phyloP scores from a whole-genome alignment of 2,329 filamentous ascomycete genomes.

The Nemania serpens region DNA sequence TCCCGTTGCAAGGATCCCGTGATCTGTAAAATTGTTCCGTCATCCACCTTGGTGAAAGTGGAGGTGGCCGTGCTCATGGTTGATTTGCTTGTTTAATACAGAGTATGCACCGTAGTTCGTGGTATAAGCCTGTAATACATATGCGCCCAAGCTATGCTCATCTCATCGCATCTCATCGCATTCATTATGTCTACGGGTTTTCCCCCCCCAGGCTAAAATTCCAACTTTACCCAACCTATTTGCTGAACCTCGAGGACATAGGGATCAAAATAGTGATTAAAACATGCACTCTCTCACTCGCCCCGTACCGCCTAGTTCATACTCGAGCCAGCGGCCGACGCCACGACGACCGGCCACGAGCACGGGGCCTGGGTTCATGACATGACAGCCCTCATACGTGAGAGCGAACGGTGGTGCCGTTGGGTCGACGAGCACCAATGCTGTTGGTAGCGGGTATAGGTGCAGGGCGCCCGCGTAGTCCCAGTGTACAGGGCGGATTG shows the following conservation, averaged over 20 bases:
- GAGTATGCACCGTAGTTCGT: background rate
- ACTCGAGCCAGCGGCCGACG: slow-evolving; percentile 85
- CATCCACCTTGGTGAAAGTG: too few species aligned
- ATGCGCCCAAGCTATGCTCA: slow-evolving; percentile 9
- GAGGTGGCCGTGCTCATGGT: too few species aligned
- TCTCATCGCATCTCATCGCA: background rate
- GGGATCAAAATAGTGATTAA: slow-evolving; percentile 37
- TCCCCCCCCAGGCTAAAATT: background rate
- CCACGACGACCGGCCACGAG: slow-evolving; percentile 71
- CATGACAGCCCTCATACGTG: slow-evolving; percentile 93
- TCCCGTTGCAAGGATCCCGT: too few species aligned
- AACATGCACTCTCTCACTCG: slow-evolving; percentile 66
- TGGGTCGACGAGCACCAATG: slow-evolving; percentile 80
- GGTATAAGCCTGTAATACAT: background rate
- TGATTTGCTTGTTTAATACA: background rate
- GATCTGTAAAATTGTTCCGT: too few species aligned
- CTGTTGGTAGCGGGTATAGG: slow-evolving; percentile 86
- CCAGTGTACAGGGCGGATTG: slow-evolving; percentile 83
- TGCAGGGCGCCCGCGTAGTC: slow-evolving; percentile 78
- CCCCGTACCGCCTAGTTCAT: slow-evolving; percentile 69
- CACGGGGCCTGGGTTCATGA: slow-evolving; percentile 87
- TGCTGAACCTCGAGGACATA: background rate
- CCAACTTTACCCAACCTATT: background rate
- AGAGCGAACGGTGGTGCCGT: slow-evolving; percentile 82
- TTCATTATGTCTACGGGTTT: slow-evolving; percentile 12